Conservation (phyloP, 2,329 filamentous ascomycete species). For the Pseudohalonectria lignicola region DNA sequence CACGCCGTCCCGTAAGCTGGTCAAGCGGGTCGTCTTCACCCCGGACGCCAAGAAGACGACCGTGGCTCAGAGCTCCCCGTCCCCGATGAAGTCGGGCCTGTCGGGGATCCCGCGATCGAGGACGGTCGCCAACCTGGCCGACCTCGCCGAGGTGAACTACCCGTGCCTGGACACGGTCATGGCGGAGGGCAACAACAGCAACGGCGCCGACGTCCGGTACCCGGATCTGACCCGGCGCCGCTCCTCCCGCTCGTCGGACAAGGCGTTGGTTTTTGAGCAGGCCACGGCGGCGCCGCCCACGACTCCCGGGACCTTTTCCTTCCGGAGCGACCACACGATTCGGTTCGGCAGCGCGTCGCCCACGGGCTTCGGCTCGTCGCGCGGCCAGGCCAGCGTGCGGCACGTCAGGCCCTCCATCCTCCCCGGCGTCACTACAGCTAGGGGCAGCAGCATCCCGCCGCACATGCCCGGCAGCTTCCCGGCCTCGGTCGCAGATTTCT, state of each 20-base stretch:
- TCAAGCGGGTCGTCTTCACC: constrained; percentile 73
- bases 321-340: constrained; percentile 56
- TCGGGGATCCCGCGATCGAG: constrained; percentile 31
- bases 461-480: constrained; percentile 48
- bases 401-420: constrained; percentile 43
- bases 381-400: constrained; percentile 50
- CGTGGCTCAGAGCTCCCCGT: constrained; percentile 34
- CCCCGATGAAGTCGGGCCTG: constrained; percentile 39
- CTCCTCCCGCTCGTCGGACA: constrained; percentile 10
- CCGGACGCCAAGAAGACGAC: constrained; percentile 47
- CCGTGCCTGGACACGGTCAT: constrained; percentile 20
- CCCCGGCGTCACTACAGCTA: no score
- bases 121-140: constrained; percentile 19
- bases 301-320: constrained; percentile 49
- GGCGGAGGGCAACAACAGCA: constrained; percentile 11
- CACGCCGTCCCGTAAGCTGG: constrained; percentile 55
- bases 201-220: constrained; percentile 30
- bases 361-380: constrained; percentile 42
- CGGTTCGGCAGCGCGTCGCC: constrained; percentile 37
- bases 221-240: constrained; percentile 30
- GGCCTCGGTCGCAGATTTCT: constrained; percentile 4
- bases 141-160: constrained; percentile 14
- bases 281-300: constrained; percentile 20
- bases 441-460: constrained; percentile 9
- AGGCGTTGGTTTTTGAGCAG: no score